A percentile compares a stretch with the other conserved stretches of the same genome.
phyloP scores from a whole-genome alignment of 2,329 filamentous ascomycete genomes.

The Apiospora arundinis region DNA sequence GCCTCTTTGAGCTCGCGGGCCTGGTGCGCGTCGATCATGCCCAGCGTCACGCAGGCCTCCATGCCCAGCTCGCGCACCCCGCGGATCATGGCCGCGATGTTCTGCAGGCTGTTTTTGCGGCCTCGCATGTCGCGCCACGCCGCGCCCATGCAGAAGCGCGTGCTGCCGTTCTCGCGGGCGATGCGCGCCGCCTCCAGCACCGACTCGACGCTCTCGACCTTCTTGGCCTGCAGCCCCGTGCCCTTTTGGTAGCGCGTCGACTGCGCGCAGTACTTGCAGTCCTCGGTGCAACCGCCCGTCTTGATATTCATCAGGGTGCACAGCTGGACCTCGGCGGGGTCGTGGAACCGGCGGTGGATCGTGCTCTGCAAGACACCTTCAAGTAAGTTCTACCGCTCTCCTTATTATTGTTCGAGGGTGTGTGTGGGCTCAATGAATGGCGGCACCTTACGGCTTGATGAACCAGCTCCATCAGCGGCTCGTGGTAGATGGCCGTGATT shows the following conservation, averaged over 20 bases:
- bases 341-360: conserved; percentile 85
- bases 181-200: conserved; percentile 79
- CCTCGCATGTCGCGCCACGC: conserved; percentile 95
- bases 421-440: neutral
- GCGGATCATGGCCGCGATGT: conserved; percentile 85
- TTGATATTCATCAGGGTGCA: conserved; percentile 98
- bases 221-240: conserved; percentile 79
- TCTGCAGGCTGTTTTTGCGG: conserved; percentile 81
- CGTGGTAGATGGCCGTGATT: conserved; percentile 81
- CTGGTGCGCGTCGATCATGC: conserved; percentile 86
- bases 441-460: conserved; percentile 69
- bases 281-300: conserved; percentile 88
- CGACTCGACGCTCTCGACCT: conserved; percentile 79
- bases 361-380: conserved; percentile 59
- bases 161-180: conserved; percentile 84
- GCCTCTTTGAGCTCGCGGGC: conserved; percentile 83
- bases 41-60: conserved; percentile 92
- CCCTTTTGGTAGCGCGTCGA: conserved; percentile 80
- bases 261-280: conserved; percentile 93
- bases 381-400: conserved; percentile 19
- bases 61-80: conserved; percentile 83
- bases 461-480: conserved; percentile 79
- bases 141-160: conserved; percentile 93
- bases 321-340: conserved; percentile 83
- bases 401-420: neutral